These are phyloP conservation scores for Pyricularia sp. DNA, from an alignment of 2,329 filamentous ascomycete genomes.

Conservation along the genomic window DNA sequence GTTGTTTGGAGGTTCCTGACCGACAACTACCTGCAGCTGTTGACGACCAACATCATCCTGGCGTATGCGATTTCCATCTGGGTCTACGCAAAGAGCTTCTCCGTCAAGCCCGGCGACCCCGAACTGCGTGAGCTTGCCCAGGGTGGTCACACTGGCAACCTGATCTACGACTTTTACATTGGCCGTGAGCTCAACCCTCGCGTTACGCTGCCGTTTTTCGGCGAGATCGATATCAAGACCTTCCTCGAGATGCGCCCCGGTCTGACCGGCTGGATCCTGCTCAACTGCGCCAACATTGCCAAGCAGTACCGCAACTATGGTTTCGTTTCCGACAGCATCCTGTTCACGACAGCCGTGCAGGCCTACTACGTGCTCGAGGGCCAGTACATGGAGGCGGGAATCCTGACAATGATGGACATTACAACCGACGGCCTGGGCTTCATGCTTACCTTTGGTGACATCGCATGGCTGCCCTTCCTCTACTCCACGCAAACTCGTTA, in stretches of 20 bases:
- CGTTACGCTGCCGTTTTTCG: slow-evolving; percentile 57
- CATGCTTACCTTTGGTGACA: slow-evolving; percentile 80
- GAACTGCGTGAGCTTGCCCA: slow-evolving; percentile 61
- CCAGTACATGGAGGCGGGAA: slow-evolving; percentile 69
- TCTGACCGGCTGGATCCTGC: slow-evolving; percentile 69
- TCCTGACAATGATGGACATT: slow-evolving; percentile 82
- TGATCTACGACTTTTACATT: slow-evolving; percentile 86
- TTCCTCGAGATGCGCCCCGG: slow-evolving; percentile 78
- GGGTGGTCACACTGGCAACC: slow-evolving; percentile 66
- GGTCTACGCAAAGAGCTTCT: slow-evolving; percentile 67
- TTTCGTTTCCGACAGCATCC: slow-evolving; percentile 66
- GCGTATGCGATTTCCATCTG: slow-evolving; percentile 56
- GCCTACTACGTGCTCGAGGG: slow-evolving; percentile 68
- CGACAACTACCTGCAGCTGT: slow-evolving; percentile 71
- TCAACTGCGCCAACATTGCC: slow-evolving; percentile 68
- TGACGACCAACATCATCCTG: slow-evolving; percentile 68
- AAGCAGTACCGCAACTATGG: slow-evolving; percentile 75
- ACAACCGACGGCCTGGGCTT: slow-evolving; percentile 82
- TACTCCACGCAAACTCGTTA: slow-evolving; percentile 75
- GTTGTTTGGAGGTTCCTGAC: slow-evolving; percentile 78
- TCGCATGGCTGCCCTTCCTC: slow-evolving; percentile 77
- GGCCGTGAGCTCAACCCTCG: slow-evolving; percentile 83
- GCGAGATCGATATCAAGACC: slow-evolving; percentile 72
- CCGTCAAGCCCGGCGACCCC: slow-evolving; percentile 56
- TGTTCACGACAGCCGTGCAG: slow-evolving; percentile 65